Conservation (phyloP, 805 yeast genomes). For the Schwanniomyces pseudopolymorphus region DNA sequence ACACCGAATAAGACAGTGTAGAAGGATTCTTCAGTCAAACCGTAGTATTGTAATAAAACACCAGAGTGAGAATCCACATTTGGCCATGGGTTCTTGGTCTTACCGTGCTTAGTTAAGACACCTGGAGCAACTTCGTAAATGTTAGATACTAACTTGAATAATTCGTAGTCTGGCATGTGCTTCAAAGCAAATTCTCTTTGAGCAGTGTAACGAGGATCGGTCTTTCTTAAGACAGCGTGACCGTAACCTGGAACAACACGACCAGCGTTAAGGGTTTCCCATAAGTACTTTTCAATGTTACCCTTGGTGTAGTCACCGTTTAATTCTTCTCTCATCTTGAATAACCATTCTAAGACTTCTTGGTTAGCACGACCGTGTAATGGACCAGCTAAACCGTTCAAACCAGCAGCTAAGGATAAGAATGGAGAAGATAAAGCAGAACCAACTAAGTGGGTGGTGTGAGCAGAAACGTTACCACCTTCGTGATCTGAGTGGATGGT, state of each 20-base stretch:
- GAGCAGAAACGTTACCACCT: conserved; percentile 84
- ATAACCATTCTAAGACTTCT: conserved; percentile 75
- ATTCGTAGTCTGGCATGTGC: conserved; percentile 61
- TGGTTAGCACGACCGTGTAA: conserved; percentile 85
- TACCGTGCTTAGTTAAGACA: conserved; percentile 74
- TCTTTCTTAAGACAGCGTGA: conserved; percentile 80
- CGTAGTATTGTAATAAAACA: conserved; percentile 76
- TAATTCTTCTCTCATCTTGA: conserved; percentile 61
- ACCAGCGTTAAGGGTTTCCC: conserved; percentile 70
- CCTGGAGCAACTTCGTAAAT: conserved; percentile 71
- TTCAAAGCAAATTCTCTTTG: conserved; percentile 65
- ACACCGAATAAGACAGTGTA: conserved; percentile 84
- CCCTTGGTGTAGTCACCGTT: conserved; percentile 57
- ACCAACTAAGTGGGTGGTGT: conserved; percentile 79
- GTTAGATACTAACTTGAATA: conserved; percentile 65
- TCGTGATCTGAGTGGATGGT: conserved; percentile 81
- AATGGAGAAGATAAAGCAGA: conserved; percentile 77
- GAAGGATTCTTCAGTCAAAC: conserved; percentile 68
- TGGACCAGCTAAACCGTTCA: conserved; percentile 84
- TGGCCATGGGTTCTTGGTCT: conserved; percentile 84
- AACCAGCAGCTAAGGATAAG: conserved; percentile 74
- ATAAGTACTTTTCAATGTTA: conserved; percentile 63
- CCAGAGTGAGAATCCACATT: conserved; percentile 83
- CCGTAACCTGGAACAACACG: conserved; percentile 89
- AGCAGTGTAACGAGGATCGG: conserved; percentile 80